Evolutionary conservation across 495 filamentous ascomycete genomes (phyloP), one percentile per base, ranked within the genome.

Genomic region (Ramalina peruviana): DNA sequence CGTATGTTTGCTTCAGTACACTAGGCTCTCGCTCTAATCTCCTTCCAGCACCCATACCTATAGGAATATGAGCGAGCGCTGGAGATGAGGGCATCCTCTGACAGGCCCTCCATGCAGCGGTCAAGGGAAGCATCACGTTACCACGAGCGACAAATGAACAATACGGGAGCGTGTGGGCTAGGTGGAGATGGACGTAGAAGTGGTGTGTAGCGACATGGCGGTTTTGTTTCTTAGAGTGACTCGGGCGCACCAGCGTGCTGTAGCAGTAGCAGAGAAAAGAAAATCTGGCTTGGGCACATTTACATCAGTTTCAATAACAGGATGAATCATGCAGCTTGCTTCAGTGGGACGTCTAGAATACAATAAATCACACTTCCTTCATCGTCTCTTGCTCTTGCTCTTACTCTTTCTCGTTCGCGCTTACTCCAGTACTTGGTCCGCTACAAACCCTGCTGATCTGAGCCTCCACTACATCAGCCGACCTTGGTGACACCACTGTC

Each of bases 201-300:
- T 48, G n/a, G 16, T 16, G 27, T 27, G 27, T 16, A 36, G 26
- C 15, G 27, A 15, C n/a, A 15, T 17, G 17, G 45, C 16, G 17
- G n/a, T 48, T 48, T 48, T 36, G 10, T 48, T 48, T 37, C 43
- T 48, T 48, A 48, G 45, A 48, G 25, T 37, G 45, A 48, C n/a
- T 26, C 25, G 17, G 45, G 45, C 45, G 45, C 33, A 36, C n/a
- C n/a, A 48, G 33, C 26, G 38, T 36, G 45, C 26, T 48, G 45
- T 48, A 48, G 45, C 45, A 48, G 45, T 48, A 48, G 45, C 45
- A 19, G 33, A 37, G 37, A 48, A 36, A 36, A 48, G 26, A 30
- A 33, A 33, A 13, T 12, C 23, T 48, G n/a, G 30, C 45, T 48
- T 48, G 16, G 21, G 40, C 40, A 41, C 40, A 17, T 19, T 41